A percentile compares a stretch with the other conserved stretches of the same genome.
These are phyloP conservation scores for Wickerhamomyces rabaulensis DNA, from an alignment of 805 yeast species.

Conservation along the genomic window DNA sequence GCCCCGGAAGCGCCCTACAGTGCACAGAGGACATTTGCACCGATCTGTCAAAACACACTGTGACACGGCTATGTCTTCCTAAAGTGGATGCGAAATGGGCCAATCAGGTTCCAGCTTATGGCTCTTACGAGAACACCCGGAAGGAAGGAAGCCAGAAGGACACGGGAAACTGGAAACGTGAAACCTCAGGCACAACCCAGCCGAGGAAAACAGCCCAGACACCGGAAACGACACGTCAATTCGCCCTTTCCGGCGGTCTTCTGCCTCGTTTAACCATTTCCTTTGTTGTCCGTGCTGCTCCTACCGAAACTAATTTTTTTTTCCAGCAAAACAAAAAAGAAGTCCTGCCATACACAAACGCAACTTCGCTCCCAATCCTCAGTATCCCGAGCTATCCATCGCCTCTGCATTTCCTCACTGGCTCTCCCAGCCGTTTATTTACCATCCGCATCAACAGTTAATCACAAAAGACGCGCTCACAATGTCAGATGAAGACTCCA, in stretches of 20 bases:
- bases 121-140: neutral
- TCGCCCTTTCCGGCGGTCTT: neutral
- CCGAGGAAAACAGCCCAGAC: neutral
- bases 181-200: neutral
- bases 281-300: neutral
- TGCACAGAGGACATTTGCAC: too few relatives aligned
- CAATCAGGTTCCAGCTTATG: neutral
- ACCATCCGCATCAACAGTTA: neutral
- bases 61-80: neutral
- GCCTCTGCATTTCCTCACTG: neutral
- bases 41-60: neutral
- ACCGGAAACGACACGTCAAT: neutral
- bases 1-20: too few relatives aligned
- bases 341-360: neutral
- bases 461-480: neutral
- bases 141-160: neutral
- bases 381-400: neutral
- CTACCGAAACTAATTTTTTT: neutral
- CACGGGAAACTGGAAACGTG: neutral
- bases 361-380: neutral
- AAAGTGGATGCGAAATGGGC: neutral
- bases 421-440: neutral
- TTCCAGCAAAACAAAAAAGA: neutral
- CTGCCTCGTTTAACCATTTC: neutral
- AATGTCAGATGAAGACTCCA: slow-evolving; percentile 5